Conservation (phyloP, 345 rosid species). For the Gossypium anomalum region DNA sequence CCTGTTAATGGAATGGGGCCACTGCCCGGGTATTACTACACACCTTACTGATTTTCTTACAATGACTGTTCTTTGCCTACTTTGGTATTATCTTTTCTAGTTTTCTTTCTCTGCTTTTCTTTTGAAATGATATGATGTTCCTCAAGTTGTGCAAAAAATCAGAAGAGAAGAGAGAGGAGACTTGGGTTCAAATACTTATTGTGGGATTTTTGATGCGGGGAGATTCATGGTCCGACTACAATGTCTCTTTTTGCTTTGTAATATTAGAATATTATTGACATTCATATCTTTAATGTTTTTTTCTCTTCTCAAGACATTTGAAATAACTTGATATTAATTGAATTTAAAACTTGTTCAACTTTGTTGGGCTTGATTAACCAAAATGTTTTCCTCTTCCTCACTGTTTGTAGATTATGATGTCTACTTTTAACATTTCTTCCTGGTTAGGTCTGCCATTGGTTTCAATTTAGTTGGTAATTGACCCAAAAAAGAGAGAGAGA, state of each 20-base stretch:
- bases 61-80: slow-evolving; percentile 26
- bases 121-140: slow-evolving; percentile 24
- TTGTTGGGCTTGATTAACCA: neutral
- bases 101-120: slow-evolving; percentile 11
- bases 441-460: slow-evolving; percentile 3
- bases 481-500: neutral
- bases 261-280: slow-evolving; percentile 22
- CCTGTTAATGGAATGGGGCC: slow-evolving; percentile 46
- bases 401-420: neutral
- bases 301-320: neutral
- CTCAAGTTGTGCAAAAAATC: slow-evolving; percentile 26
- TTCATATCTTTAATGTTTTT: slow-evolving; percentile 12
- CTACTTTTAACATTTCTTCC: neutral
- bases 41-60: slow-evolving; percentile 34
- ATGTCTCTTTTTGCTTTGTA: slow-evolving; percentile 37
- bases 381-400: neutral
- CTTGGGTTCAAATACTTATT: slow-evolving; percentile 5
- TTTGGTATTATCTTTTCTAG: slow-evolving; percentile 10
- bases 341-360: neutral
- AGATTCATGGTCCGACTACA: slow-evolving; percentile 20
- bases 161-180: slow-evolving; percentile 9
- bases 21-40: slow-evolving; percentile 44
- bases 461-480: neutral
- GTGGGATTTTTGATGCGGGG: slow-evolving; percentile 22
- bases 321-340: neutral